These are phyloP conservation scores for Clarireedia monteithiana DNA, from an alignment of 2,329 filamentous ascomycete species.

Conservation along the genomic window DNA sequence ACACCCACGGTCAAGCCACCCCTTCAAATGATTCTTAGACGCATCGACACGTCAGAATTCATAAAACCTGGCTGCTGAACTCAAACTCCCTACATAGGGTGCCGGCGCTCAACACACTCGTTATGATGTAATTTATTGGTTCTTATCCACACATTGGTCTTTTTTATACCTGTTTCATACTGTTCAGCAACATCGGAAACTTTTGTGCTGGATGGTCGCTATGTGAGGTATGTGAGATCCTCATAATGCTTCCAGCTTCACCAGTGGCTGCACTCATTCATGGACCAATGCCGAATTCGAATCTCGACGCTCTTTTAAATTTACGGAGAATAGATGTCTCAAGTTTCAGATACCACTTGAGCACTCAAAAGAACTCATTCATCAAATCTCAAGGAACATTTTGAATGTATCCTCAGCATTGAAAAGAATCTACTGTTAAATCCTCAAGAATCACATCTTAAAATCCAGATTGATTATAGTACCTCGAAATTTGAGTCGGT, in stretches of 20 bases:
- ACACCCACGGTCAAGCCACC: neutral
- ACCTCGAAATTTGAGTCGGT: no score
- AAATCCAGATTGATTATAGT: no score
- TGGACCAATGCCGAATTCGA: no score
- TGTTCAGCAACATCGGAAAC: slow-evolving; percentile 2
- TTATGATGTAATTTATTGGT: slow-evolving; percentile 5
- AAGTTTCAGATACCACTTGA: no score
- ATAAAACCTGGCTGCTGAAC: slow-evolving; percentile 6
- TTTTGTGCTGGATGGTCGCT: neutral
- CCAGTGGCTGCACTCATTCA: no score
- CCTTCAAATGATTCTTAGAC: slow-evolving; percentile 4
- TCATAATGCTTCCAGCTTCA: neutral
- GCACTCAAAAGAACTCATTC: no score
- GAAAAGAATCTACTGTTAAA: no score
- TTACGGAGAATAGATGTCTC: no score
- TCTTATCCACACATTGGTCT: neutral
- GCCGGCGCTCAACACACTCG: slow-evolving; percentile 4
- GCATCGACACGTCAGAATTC: slow-evolving; percentile 10
- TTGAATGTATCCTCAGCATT: no score
- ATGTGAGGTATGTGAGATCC: slow-evolving; percentile 1
- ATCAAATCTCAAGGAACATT: no score
- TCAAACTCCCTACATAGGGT: slow-evolving; percentile 5
- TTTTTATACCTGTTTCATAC: neutral
- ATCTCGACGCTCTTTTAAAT: no score
- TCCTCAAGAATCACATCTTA: no score